A percentile compares a stretch with the other conserved stretches of the same genome.
Evolutionary conservation across 1,284 basidiomycete genomes (phyloP).

Genomic region (Tilletia horrida): DNA sequence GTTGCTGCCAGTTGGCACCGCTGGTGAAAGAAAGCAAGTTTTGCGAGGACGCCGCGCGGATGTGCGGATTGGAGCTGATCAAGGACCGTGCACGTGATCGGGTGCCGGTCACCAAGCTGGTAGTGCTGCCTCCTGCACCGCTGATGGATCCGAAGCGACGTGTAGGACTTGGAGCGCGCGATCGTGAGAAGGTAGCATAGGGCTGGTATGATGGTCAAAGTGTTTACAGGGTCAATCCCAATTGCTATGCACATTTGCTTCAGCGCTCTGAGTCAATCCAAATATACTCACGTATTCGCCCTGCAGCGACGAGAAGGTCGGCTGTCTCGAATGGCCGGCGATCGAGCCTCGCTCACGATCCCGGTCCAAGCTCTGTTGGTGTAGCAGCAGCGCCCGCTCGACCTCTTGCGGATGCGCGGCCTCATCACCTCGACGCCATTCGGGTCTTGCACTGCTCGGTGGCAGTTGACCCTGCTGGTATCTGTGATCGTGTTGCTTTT

Average conservation of each 20-base stretch:
- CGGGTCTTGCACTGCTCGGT: neutral
- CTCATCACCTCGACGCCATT: neutral
- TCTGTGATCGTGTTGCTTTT: slow-evolving; percentile 3
- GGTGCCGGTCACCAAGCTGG: slow-evolving; percentile 34
- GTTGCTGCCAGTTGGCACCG: too few relatives aligned
- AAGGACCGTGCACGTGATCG: slow-evolving; percentile 41
- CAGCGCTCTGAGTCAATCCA: too few relatives aligned
- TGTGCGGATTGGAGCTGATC: slow-evolving; percentile 29
- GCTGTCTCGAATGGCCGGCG: slow-evolving; percentile 2
- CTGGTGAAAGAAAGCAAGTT: slow-evolving; percentile 26
- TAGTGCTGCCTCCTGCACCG: slow-evolving; percentile 14
- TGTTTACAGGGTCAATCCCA: neutral
- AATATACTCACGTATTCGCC: slow-evolving; percentile 3
- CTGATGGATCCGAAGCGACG: slow-evolving; percentile 31
- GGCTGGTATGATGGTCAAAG: too few relatives aligned
- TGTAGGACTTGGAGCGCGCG: slow-evolving; percentile 40
- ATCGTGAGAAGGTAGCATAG: slow-evolving; percentile 39
- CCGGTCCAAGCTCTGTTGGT: slow-evolving; percentile 5
- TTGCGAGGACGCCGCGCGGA: slow-evolving; percentile 34
- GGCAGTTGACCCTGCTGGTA: slow-evolving; percentile 7
- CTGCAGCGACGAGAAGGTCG: slow-evolving; percentile 1
- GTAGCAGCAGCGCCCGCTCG: neutral
- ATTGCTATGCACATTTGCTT: too few relatives aligned
- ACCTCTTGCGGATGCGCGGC: slow-evolving; percentile 2
- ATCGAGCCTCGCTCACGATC: slow-evolving; percentile 1